Percentiles rank a stretch among this genome's conserved stretches.
These are phyloP conservation scores for Amyloporia xantha DNA, from an alignment of 768 basidiomycete species.

Conservation along the genomic window DNA sequence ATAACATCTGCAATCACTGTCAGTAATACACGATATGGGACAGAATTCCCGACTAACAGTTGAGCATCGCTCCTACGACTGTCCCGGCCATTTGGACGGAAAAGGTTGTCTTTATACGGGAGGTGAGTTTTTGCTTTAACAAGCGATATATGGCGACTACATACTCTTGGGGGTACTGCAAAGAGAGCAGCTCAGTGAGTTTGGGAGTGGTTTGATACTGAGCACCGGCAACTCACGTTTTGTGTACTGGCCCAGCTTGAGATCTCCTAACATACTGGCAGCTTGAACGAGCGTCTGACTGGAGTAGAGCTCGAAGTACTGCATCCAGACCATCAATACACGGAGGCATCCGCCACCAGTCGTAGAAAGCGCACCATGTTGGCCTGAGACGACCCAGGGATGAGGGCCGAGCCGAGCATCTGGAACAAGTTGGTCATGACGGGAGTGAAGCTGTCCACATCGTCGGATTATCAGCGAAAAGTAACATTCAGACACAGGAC, in stretches of 20 bases:
- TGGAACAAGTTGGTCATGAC: conserved; percentile 28
- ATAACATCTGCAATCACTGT: conserved; percentile 14
- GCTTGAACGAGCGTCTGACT: conserved; percentile 28
- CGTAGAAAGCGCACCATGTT: conserved; percentile 31
- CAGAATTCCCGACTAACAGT: conserved; percentile 18
- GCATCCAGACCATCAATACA: conserved; percentile 24
- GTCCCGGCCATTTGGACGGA: conserved; percentile 47
- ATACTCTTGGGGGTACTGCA: conserved; percentile 1
- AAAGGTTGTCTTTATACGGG: conserved; percentile 24
- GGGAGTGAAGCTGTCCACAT: not conserved
- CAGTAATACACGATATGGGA: not conserved
- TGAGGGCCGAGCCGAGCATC: conserved; percentile 44
- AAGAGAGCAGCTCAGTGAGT: not conserved
- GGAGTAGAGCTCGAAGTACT: conserved; percentile 11
- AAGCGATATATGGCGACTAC: not conserved
- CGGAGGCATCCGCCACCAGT: conserved; percentile 12
- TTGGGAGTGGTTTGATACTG: not conserved
- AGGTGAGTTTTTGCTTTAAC: not conserved
- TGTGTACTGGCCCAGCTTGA: conserved; percentile 5
- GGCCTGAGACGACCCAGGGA: conserved; percentile 42
- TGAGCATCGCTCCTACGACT: conserved; percentile 40
- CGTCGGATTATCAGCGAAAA: not conserved
- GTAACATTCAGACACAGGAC: not conserved
- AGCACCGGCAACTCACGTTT: conserved; percentile 27
- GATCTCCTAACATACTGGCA: conserved; percentile 44